These are phyloP conservation scores for Venturia nashicola DNA, from an alignment of 2,329 filamentous ascomycete genomes.

Conservation along the genomic window DNA sequence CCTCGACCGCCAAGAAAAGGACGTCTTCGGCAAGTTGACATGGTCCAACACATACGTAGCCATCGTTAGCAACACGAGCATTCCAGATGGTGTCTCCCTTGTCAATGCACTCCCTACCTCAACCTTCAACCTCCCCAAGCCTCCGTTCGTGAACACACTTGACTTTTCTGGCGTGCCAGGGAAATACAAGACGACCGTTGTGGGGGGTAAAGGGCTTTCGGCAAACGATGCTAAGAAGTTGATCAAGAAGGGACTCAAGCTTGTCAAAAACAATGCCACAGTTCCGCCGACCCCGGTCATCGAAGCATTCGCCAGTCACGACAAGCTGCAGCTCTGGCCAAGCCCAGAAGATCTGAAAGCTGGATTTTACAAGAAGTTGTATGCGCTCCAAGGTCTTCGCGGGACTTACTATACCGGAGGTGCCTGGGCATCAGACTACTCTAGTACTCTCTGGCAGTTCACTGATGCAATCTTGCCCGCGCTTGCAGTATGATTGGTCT, in stretches of 20 bases:
- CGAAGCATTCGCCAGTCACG: not conserved
- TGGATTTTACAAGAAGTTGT: slow-evolving; percentile 16
- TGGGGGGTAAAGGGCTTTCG: not conserved
- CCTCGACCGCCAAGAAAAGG: not conserved
- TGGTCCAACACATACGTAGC: not conserved
- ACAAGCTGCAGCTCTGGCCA: not conserved
- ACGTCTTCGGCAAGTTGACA: not conserved
- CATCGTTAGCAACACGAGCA: not conserved
- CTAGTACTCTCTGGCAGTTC: slow-evolving; percentile 15
- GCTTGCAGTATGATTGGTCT: not conserved
- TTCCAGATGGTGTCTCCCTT: not conserved
- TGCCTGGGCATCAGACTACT: slow-evolving; percentile 14
- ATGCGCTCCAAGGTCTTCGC: slow-evolving; percentile 15
- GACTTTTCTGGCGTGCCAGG: not conserved
- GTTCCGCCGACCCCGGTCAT: not conserved
- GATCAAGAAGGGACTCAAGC: not conserved
- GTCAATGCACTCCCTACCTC: not conserved
- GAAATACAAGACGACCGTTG: not conserved
- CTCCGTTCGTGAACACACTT: not conserved
- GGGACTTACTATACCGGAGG: slow-evolving; percentile 17
- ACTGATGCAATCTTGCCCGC: slow-evolving; percentile 8
- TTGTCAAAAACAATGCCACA: not conserved
- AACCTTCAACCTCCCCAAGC: not conserved
- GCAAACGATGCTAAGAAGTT: not conserved
- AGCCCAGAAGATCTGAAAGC: slow-evolving; percentile 12